A percentile compares a stretch with the other conserved stretches of the same genome.
phyloP scores from a whole-genome alignment of 768 basidiomycete genomes.

The Mycena sanguinolenta region DNA sequence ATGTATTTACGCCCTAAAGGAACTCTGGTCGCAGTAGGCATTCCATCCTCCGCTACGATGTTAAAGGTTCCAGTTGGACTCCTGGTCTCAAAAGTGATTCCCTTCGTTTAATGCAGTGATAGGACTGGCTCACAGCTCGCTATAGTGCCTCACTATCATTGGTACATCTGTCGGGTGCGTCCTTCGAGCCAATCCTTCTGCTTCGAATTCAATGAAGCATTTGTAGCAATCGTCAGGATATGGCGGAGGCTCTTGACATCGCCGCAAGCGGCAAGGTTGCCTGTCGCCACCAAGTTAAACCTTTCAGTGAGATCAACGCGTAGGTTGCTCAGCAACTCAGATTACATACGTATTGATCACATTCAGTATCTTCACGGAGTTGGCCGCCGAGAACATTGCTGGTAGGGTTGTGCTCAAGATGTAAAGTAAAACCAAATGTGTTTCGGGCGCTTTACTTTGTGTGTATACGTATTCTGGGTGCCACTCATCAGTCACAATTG shows the following conservation, averaged over 20 bases:
- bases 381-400: slow-evolving; percentile 45
- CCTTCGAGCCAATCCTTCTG: neutral
- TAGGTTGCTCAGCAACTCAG: slow-evolving; percentile 45
- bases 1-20: slow-evolving; percentile 80
- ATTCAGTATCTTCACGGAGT: slow-evolving; percentile 4
- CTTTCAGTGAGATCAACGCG: slow-evolving; percentile 65
- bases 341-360: neutral
- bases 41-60: slow-evolving; percentile 62
- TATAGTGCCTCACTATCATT: slow-evolving; percentile 29
- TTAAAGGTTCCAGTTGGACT: slow-evolving; percentile 65
- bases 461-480: too few relatives aligned
- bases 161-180: slow-evolving; percentile 54
- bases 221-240: slow-evolving; percentile 80
- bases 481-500: too few relatives aligned
- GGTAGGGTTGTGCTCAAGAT: slow-evolving; percentile 50
- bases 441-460: neutral
- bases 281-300: slow-evolving; percentile 61
- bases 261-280: slow-evolving; percentile 79
- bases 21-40: slow-evolving; percentile 80
- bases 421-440: slow-evolving; percentile 26
- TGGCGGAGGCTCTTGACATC: slow-evolving; percentile 81
- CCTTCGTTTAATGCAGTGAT: neutral
- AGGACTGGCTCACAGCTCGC: neutral
- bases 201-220: slow-evolving; percentile 12
- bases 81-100: slow-evolving; percentile 50